A percentile compares a stretch with the other conserved stretches of the same genome.
Evolutionary conservation across 2,329 filamentous ascomycete genomes (phyloP).

Genomic region (Ilyonectria sp.): DNA sequence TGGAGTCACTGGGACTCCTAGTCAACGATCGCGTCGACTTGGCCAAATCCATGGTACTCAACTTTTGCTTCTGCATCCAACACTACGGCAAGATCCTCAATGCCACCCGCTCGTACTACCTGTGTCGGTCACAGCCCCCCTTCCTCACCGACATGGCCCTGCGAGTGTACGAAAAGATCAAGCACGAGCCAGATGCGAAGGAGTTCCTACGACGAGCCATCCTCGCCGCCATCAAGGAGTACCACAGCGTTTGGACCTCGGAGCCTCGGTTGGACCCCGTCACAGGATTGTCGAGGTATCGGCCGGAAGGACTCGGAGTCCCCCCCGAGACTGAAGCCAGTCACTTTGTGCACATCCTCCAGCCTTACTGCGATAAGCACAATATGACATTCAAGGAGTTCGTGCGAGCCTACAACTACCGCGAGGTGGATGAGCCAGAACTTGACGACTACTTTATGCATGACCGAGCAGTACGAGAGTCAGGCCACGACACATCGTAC

Average conservation of each 20-base stretch:
- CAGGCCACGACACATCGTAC: conserved; percentile 96
- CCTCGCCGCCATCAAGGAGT: conserved; percentile 96
- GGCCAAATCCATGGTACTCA: conserved; percentile 93
- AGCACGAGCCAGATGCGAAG: conserved; percentile 82
- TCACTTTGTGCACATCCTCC: conserved; percentile 88
- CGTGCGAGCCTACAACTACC: conserved; percentile 88
- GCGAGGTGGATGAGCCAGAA: conserved; percentile 84
- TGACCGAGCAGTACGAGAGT: conserved; percentile 95
- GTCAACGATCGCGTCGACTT: conserved; percentile 88
- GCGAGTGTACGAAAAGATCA: conserved; percentile 93
- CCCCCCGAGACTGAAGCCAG: conserved; percentile 92
- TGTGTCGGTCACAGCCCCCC: conserved; percentile 93
- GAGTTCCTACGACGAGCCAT: conserved; percentile 87
- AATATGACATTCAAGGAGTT: conserved; percentile 87
- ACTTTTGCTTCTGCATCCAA: conserved; percentile 98
- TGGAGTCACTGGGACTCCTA: conserved; percentile 93
- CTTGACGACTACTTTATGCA: conserved; percentile 97
- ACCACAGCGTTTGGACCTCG: conserved; percentile 89
- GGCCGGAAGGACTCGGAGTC: conserved; percentile 86
- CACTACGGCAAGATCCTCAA: conserved; percentile 99
- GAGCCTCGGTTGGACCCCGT: conserved; percentile 83
- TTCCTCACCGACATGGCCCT: conserved; percentile 98
- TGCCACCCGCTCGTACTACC: conserved; percentile 95
- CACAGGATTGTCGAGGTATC: conserved; percentile 87
- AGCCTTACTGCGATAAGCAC: conserved; percentile 88